Base-by-base conservation (phyloP, 768 basidiomycete genomes). In the Leucocoprinus birnbaumii region DNA sequence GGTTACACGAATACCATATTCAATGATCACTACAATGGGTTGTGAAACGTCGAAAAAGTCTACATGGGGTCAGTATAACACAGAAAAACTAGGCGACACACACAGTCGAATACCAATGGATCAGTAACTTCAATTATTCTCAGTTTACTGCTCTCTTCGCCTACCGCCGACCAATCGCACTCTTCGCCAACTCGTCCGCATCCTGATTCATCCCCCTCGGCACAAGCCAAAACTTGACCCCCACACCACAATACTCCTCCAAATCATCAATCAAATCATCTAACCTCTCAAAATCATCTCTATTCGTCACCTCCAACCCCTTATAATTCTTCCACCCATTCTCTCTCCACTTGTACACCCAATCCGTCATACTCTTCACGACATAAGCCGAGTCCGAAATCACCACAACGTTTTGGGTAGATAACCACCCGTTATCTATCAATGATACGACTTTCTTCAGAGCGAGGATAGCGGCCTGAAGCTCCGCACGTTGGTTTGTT, bases 401-500 rank as follows among this genome's bases (percentile, higher is more conserved):
- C 19, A 58, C 24, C 18, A 54, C 26, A 41, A 58, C 42, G 25
- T 53, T 58, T 10, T 40, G 38, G 9, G 47, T 45, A 9, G 47
- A 40, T 16, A 22, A 22, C 46, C 47, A 49, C 37, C 22, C 37
- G 16, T 40, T 34, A 7, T 50, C 37, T 1, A 40, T 22, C 8
- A 50, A 22, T 8, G 25, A 18, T 3, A 22, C n/a, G 11, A 54
- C 37, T 18, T 43, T 53, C 27, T 53, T 21, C 16, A 58, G 27
- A 3, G 52, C 57, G 9, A 54, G 35, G 21, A 53, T 35, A 2
- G 52, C 57, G 11, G 57, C 57, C 2, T 52, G 25, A 37, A 58
- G 26, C 47, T 58, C 57, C 2, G 57, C 57, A 2, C 52, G 34
- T 21, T 58, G 52, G 52, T 51, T 50, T 6, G 57, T 58, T 24